phyloP scores from a whole-genome alignment of 1,139 yeast species.

The Kazachstania sp. region DNA sequence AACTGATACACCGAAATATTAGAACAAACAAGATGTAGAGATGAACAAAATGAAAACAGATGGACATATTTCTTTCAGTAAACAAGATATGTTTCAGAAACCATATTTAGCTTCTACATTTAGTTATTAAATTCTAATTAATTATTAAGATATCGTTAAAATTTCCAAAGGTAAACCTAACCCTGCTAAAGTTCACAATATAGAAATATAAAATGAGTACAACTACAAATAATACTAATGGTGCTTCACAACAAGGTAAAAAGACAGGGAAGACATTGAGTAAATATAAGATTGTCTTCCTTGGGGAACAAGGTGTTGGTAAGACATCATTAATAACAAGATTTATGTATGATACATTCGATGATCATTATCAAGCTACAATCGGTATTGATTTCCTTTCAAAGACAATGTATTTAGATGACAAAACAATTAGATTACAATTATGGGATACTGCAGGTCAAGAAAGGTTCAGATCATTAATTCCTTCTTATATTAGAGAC shows the following conservation, averaged over 20 bases:
- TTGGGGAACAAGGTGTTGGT: conserved; percentile 97
- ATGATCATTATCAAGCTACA: conserved; percentile 88
- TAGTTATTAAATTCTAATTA: too few relatives aligned
- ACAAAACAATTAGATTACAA: conserved; percentile 60
- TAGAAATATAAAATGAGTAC: background rate
- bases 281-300: conserved; percentile 82
- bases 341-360: conserved; percentile 97
- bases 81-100: too few relatives aligned
- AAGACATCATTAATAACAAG: conserved; percentile 91
- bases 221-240: background rate
- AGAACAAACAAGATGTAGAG: too few relatives aligned
- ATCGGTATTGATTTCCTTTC: conserved; percentile 94
- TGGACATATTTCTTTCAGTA: too few relatives aligned
- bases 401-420: conserved; percentile 73
- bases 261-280: conserved; percentile 37
- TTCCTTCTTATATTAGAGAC: conserved; percentile 91
- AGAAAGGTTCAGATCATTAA: conserved; percentile 87
- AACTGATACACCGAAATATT: too few relatives aligned
- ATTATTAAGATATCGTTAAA: too few relatives aligned
- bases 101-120: too few relatives aligned
- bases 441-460: conserved; percentile 99
- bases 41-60: too few relatives aligned
- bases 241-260: background rate
- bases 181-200: background rate
- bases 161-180: too few relatives aligned